These are phyloP conservation scores for Talaromyces marneffei DNA, from an alignment of 2,329 filamentous ascomycete genomes.

Conservation along the genomic window DNA sequence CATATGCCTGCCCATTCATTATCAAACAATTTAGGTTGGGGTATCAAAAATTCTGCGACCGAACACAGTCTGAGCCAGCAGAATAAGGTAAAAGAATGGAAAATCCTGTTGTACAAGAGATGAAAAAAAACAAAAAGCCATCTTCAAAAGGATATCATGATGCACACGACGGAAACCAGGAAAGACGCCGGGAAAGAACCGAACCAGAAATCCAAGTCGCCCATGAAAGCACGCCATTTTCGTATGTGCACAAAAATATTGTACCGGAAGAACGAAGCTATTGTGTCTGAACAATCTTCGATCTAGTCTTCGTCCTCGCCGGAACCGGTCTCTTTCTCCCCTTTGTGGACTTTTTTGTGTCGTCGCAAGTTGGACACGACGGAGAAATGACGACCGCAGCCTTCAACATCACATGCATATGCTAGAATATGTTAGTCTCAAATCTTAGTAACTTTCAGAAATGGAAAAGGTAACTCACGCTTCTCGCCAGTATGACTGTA, in stretches of 20 bases:
- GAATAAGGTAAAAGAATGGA: constrained; percentile 14
- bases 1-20: constrained; percentile 11
- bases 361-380: constrained; percentile 92
- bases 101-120: constrained; percentile 22
- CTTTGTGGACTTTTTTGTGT: constrained; percentile 94
- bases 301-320: constrained; percentile 38
- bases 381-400: constrained; percentile 92
- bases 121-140: constrained; percentile 11
- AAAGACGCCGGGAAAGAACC: constrained; percentile 14
- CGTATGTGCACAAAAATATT: background rate
- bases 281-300: too few relatives aligned
- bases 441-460: background rate
- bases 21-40: constrained; percentile 15
- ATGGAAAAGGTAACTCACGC: constrained; percentile 61
- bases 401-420: constrained; percentile 89
- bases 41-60: constrained; percentile 23
- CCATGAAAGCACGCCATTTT: background rate
- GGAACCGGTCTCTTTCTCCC: constrained; percentile 40
- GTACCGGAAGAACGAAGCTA: background rate
- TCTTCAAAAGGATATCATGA: constrained; percentile 17
- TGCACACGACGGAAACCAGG: constrained; percentile 12
- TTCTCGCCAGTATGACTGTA: constrained; percentile 98
- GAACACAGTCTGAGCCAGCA: constrained; percentile 21
- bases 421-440: constrained; percentile 51
- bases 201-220: background rate